phyloP scores from a whole-genome alignment of 2,329 filamentous ascomycete species.

The Aspergillus oerlinghausenensis region DNA sequence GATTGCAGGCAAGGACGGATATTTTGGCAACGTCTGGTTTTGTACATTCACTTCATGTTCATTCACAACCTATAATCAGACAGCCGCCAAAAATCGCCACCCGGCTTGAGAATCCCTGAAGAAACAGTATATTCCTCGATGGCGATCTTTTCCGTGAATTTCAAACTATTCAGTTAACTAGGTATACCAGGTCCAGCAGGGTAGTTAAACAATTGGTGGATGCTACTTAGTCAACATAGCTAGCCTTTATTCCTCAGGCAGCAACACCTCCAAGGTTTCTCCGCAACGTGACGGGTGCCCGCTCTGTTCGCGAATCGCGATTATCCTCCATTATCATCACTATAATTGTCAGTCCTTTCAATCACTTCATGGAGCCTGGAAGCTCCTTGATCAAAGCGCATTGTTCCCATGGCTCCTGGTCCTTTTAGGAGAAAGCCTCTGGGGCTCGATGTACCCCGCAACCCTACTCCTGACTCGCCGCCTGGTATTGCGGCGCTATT shows the following conservation, averaged over 20 bases:
- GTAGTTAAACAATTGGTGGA: not conserved
- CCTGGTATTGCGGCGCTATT: slow-evolving; percentile 70
- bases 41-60: not conserved
- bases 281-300: not conserved
- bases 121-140: not conserved
- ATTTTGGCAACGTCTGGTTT: not conserved
- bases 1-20: not conserved
- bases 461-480: slow-evolving; percentile 31
- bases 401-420: slow-evolving; percentile 26
- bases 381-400: slow-evolving; percentile 5
- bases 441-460: slow-evolving; percentile 32
- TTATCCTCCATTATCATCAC: not conserved
- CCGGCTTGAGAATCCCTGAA: not conserved
- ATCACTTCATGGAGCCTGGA: slow-evolving; percentile 20
- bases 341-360: slow-evolving; percentile 3
- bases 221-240: slow-evolving; percentile 5
- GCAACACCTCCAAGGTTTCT: slow-evolving; percentile 2
- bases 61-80: not conserved
- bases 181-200: not conserved
- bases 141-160: not conserved
- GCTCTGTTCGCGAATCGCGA: not conserved
- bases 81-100: too few species aligned
- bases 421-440: slow-evolving; percentile 26
- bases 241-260: slow-evolving; percentile 10
- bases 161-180: not conserved